Evolutionary conservation across 2,329 filamentous ascomycete genomes (phyloP).

Genomic region (Zymoseptoria brevis): DNA sequence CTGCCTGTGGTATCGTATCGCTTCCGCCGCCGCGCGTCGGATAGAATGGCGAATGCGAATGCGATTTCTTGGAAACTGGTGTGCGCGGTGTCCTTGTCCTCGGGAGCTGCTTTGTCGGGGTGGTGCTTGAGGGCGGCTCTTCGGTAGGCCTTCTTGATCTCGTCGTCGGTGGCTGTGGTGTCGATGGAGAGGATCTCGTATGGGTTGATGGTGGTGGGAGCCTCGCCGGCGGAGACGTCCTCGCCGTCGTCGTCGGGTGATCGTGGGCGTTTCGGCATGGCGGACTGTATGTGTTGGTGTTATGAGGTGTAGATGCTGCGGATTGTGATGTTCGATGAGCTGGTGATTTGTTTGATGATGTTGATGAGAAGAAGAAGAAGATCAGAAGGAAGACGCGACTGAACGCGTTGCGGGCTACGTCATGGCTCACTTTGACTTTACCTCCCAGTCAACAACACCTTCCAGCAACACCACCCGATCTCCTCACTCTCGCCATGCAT

Average conservation of each 20-base stretch:
- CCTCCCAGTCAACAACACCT: neutral
- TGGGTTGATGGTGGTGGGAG: constrained; percentile 62
- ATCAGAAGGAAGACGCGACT: neutral
- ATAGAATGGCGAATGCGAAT: constrained; percentile 89
- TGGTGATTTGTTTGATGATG: neutral
- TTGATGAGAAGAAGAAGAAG: neutral
- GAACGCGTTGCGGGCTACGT: neutral
- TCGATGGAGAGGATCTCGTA: constrained; percentile 72
- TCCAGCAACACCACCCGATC: neutral
- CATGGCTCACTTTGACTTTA: neutral
- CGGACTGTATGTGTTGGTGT: no score
- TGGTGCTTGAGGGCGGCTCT: constrained; percentile 84
- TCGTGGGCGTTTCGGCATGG: constrained; percentile 13
- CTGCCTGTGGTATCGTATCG: constrained; percentile 88
- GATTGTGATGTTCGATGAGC: neutral
- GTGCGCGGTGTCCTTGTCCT: constrained; percentile 65
- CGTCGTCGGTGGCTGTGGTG: constrained; percentile 58
- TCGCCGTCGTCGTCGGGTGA: constrained; percentile 27
- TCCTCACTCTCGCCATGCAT: neutral
- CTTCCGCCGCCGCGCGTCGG: constrained; percentile 67
- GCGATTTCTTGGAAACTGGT: constrained; percentile 81
- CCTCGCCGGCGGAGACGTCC: constrained; percentile 49
- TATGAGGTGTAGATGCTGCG: neutral
- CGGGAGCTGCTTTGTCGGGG: constrained; percentile 47
- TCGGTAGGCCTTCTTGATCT: constrained; percentile 86